These are phyloP conservation scores for Coriaria nepalensis DNA, from an alignment of 306 rosid genomes.

Conservation along the genomic window DNA sequence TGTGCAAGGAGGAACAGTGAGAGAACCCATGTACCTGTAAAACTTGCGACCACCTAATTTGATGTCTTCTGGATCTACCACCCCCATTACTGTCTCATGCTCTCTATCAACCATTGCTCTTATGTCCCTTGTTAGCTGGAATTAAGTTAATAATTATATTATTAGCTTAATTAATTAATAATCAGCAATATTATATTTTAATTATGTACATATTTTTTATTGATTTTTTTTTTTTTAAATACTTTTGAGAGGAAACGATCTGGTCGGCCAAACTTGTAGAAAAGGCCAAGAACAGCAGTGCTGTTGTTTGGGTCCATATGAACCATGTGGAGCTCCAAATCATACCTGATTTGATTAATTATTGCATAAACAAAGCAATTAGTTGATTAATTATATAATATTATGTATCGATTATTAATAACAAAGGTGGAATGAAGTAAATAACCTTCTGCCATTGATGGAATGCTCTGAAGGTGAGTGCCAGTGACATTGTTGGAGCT, in stretches of 20 bases:
- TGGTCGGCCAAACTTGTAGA: constrained; percentile 41
- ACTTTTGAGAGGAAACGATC: constrained; percentile 44
- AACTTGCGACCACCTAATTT: constrained; percentile 32
- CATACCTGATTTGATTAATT: constrained; percentile 27
- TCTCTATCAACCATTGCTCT: constrained; percentile 14
- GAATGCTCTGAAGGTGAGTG: constrained; percentile 77
- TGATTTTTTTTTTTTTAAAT: background rate
- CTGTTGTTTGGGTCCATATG: constrained; percentile 24
- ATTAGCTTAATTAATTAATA: too few species aligned
- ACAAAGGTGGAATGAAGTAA: too few species aligned
- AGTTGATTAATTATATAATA: too few species aligned
- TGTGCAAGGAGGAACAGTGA: constrained; percentile 68
- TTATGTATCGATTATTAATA: too few species aligned
- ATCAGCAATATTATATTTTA: too few species aligned
- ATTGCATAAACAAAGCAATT: background rate
- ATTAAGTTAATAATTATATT: background rate
- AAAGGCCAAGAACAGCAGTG: constrained; percentile 38
- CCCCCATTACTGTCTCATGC: constrained; percentile 24
- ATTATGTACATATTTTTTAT: too few species aligned
- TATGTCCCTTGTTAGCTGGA: constrained; percentile 33
- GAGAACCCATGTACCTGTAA: constrained; percentile 58
- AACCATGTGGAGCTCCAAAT: constrained; percentile 67
- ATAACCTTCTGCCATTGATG: constrained; percentile 46
- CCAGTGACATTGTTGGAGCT: constrained; percentile 58
- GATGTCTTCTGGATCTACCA: constrained; percentile 32